These are phyloP conservation scores for Claviceps monticola DNA, from an alignment of 2,329 filamentous ascomycete species.

Conservation along the genomic window DNA sequence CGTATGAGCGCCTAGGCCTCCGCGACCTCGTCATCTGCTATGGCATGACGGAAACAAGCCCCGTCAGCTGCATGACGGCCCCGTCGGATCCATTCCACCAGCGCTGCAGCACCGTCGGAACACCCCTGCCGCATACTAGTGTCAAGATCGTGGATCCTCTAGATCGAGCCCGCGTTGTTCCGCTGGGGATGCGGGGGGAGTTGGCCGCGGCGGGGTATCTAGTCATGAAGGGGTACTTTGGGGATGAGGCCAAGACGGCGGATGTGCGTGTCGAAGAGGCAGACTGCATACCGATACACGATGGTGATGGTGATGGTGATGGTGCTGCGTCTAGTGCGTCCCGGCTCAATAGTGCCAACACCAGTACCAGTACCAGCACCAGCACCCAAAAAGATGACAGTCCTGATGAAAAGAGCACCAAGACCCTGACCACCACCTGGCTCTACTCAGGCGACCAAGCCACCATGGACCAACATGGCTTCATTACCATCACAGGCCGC, in stretches of 20 bases:
- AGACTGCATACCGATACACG: slow-evolving; percentile 11
- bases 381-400: too few relatives aligned
- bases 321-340: too few relatives aligned
- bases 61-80: slow-evolving; percentile 68
- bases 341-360: too few relatives aligned
- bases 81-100: slow-evolving; percentile 61
- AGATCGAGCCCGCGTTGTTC: slow-evolving; percentile 50
- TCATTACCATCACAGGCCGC: slow-evolving; percentile 74
- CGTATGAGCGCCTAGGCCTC: slow-evolving; percentile 63
- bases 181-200: slow-evolving; percentile 59
- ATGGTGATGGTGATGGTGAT: too few relatives aligned
- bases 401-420: too few relatives aligned
- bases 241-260: slow-evolving; percentile 52
- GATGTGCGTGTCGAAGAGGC: slow-evolving; percentile 45
- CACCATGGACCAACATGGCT: slow-evolving; percentile 68
- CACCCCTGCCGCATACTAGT: slow-evolving; percentile 67
- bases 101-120: slow-evolving; percentile 63
- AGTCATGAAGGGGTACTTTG: slow-evolving; percentile 85
- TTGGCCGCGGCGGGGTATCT: slow-evolving; percentile 73
- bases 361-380: too few relatives aligned
- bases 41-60: slow-evolving; percentile 85
- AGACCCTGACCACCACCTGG: slow-evolving; percentile 43
- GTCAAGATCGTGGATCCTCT: slow-evolving; percentile 60
- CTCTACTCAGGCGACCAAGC: slow-evolving; percentile 93
- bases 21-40: slow-evolving; percentile 85